A percentile compares a stretch with the other conserved stretches of the same genome.
Conservation (phyloP, 2,329 filamentous ascomycete species). For the Ophidiomyces ophidiicola region DNA sequence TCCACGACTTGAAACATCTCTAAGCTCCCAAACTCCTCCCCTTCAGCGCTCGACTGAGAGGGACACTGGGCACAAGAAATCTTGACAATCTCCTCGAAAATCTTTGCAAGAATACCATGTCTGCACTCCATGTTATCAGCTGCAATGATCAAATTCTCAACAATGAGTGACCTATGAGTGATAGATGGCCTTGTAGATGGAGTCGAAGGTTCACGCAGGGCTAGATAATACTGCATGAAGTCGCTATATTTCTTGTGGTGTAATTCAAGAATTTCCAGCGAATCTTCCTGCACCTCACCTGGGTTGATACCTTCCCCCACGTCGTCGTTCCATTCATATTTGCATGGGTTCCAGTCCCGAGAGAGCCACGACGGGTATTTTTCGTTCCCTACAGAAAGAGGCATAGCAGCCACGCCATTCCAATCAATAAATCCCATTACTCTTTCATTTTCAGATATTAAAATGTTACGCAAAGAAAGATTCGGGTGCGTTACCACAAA, state of each 20-base stretch:
- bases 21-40: conserved; percentile 1
- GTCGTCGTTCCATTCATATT: conserved; percentile 13
- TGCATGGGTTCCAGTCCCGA: conserved; percentile 13
- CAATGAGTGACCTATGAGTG: conserved; percentile 10
- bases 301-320: conserved; percentile 10
- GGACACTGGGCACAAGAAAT: too few relatives aligned
- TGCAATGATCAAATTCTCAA: conserved; percentile 11
- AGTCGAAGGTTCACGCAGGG: background rate
- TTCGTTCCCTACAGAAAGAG: conserved; percentile 11
- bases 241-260: conserved; percentile 4
- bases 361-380: conserved; percentile 14
- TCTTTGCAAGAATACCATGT: conserved; percentile 7
- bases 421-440: conserved; percentile 13
- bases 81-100: conserved; percentile 10
- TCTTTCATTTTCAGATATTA: conserved; percentile 12
- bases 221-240: conserved; percentile 3
- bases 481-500: conserved; percentile 11
- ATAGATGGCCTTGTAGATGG: background rate
- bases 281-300: conserved; percentile 11
- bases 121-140: conserved; percentile 8
- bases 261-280: conserved; percentile 7
- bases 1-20: conserved; percentile 5
- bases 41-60: too few relatives aligned
- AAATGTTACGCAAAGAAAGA: conserved; percentile 9
- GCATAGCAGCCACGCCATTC: conserved; percentile 12